Evolutionary conservation across 2,329 filamentous ascomycete genomes (phyloP).

Genomic region (Phialocephala subalpina): DNA sequence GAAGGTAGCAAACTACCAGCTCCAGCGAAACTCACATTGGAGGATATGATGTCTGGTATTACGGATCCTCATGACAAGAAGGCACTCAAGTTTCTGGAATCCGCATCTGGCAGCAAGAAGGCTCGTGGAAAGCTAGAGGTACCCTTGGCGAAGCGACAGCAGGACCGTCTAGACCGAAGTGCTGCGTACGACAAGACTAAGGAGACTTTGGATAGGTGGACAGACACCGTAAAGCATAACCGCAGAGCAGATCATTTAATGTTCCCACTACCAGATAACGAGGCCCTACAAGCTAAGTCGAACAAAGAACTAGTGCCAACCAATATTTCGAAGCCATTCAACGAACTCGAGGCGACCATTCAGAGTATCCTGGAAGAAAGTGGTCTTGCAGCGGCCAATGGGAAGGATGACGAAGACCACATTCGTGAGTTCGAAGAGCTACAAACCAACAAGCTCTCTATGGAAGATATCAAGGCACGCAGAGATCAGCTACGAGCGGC

Average conservation of each 20-base stretch:
- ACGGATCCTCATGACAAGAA: conserved; percentile 80
- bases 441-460: conserved; percentile 75
- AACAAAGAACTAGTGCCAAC: conserved; percentile 72
- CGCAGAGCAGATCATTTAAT: conserved; percentile 88
- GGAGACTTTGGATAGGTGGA: conserved; percentile 89
- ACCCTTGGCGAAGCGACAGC: conserved; percentile 84
- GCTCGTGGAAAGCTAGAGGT: conserved; percentile 78
- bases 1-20: conserved; percentile 69
- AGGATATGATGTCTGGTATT: conserved; percentile 73
- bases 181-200: conserved; percentile 92
- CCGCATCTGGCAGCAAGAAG: conserved; percentile 60
- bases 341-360: conserved; percentile 86
- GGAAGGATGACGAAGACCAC: conserved; percentile 67
- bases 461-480: conserved; percentile 76
- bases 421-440: conserved; percentile 74
- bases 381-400: conserved; percentile 70
- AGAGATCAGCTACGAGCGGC: conserved; percentile 79
- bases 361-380: conserved; percentile 90
- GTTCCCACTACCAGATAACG: conserved; percentile 83
- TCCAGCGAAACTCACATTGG: conserved; percentile 63
- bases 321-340: conserved; percentile 70
- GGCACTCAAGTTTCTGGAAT: conserved; percentile 77
- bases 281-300: conserved; percentile 63
- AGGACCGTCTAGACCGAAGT: conserved; percentile 82
- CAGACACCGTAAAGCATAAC: conserved; percentile 94